Percentiles rank a stretch among this genome's conserved stretches.
These are phyloP conservation scores for Canna indica DNA, from an alignment of 176 grass and related monocot genomes.

Conservation along the genomic window DNA sequence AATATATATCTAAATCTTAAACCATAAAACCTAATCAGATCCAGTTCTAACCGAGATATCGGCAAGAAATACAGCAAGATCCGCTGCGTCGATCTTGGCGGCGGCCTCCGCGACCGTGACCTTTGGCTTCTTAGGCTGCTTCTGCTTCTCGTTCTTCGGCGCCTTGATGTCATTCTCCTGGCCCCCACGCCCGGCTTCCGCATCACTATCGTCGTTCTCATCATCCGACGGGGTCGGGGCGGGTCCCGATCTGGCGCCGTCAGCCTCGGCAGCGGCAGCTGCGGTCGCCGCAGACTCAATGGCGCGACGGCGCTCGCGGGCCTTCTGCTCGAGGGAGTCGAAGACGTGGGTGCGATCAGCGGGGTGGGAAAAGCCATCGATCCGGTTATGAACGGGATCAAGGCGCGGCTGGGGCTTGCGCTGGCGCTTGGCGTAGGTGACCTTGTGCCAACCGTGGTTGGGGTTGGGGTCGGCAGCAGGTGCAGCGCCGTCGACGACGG, in stretches of 20 bases:
- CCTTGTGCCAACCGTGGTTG: constrained; percentile 16
- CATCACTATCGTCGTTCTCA: constrained; percentile 40
- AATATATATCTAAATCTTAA: background rate
- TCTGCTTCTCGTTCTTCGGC: constrained; percentile 52
- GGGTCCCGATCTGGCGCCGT: background rate
- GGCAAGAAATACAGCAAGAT: constrained; percentile 53
- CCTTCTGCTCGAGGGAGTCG: constrained; percentile 27
- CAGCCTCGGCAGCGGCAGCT: constrained; percentile 3
- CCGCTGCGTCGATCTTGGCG: constrained; percentile 47
- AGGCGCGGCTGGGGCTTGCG: background rate
- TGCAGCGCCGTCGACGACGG: background rate
- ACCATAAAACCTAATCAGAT: constrained; percentile 28
- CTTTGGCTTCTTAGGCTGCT: constrained; percentile 82
- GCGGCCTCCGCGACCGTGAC: constrained; percentile 71
- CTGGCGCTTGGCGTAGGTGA: constrained; percentile 6
- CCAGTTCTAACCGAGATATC: constrained; percentile 57
- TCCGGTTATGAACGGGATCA: constrained; percentile 39
- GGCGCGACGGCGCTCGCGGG: constrained; percentile 4
- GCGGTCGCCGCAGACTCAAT: constrained; percentile 20
- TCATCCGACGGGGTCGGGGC: constrained; percentile 9
- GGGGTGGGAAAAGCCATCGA: constrained; percentile 25
- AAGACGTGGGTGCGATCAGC: constrained; percentile 63
- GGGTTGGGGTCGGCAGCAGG: constrained; percentile 14
- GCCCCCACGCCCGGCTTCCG: background rate
- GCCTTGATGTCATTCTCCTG: constrained; percentile 32